Conservation (phyloP, 257 asterid species). For the Solanum pinnatisectum region DNA sequence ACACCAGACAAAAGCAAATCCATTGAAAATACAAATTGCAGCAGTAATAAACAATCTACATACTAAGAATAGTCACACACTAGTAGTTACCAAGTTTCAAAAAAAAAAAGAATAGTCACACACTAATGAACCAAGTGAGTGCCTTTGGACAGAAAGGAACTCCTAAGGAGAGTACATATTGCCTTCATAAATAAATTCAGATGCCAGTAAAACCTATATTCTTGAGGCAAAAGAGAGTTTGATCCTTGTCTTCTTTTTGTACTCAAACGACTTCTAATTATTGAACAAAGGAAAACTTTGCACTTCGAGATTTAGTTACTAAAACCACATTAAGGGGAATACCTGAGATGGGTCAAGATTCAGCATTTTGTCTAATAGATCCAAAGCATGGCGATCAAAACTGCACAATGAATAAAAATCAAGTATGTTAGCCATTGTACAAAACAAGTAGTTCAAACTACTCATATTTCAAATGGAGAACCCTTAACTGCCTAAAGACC, state of each 20-base stretch:
- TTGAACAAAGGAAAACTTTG: background rate
- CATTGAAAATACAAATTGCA: background rate
- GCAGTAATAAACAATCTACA: background rate
- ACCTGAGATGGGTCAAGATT: slow-evolving; percentile 97
- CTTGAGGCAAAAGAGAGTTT: background rate
- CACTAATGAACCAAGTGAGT: background rate
- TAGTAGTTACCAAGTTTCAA: too few species aligned
- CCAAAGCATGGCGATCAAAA: slow-evolving; percentile 86
- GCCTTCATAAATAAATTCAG: background rate
- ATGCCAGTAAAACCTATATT: background rate
- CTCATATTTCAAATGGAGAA: slow-evolving; percentile 1
- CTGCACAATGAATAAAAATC: slow-evolving; percentile 26
- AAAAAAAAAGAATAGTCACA: background rate
- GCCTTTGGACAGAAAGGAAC: background rate
- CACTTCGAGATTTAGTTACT: background rate
- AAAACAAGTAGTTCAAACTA: background rate
- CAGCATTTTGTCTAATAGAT: slow-evolving; percentile 83
- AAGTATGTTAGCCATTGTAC: background rate
- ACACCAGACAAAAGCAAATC: background rate
- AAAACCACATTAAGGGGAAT: slow-evolving; percentile 3
- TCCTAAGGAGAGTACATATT: background rate
- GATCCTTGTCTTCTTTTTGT: background rate
- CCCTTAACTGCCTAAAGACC: slow-evolving; percentile 77
- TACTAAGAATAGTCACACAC: background rate
- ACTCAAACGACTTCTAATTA: background rate